These are phyloP conservation scores for Lasiodiplodia sp. DNA, from an alignment of 2,329 filamentous ascomycete species.

Conservation along the genomic window DNA sequence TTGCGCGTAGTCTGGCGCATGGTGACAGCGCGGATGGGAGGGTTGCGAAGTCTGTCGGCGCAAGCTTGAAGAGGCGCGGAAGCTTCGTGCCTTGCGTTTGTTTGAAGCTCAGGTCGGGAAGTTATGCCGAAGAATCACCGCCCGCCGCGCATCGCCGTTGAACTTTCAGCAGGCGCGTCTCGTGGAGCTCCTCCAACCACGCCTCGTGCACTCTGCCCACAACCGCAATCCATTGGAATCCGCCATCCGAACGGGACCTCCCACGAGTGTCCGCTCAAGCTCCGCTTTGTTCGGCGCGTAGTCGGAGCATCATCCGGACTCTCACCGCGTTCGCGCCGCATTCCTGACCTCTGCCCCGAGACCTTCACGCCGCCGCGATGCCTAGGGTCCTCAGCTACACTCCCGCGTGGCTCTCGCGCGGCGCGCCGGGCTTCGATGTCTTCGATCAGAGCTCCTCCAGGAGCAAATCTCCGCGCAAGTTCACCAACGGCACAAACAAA, in stretches of 20 bases:
- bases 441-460: constrained; percentile 65
- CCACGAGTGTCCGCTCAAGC: not conserved
- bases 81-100: constrained; percentile 14
- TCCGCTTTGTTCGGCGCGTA: not conserved
- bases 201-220: not conserved
- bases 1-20: constrained; percentile 63
- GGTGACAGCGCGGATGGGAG: not conserved
- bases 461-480: constrained; percentile 47
- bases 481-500: constrained; percentile 36
- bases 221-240: constrained; percentile 12
- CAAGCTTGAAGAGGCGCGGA: constrained; percentile 11
- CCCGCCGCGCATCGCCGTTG: not conserved
- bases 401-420: constrained; percentile 83
- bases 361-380: constrained; percentile 60
- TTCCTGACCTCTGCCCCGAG: constrained; percentile 1
- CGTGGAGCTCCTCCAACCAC: constrained; percentile 12
- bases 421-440: constrained; percentile 77
- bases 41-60: constrained; percentile 16
- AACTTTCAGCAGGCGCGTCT: constrained; percentile 24
- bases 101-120: constrained; percentile 19
- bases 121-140: constrained; percentile 13
- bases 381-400: constrained; percentile 86
- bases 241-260: not conserved
- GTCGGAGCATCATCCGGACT: not conserved
- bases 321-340: not conserved